These are phyloP conservation scores for Sordaria brevicollis DNA, from an alignment of 495 filamentous ascomycete species.

Conservation along the genomic window DNA sequence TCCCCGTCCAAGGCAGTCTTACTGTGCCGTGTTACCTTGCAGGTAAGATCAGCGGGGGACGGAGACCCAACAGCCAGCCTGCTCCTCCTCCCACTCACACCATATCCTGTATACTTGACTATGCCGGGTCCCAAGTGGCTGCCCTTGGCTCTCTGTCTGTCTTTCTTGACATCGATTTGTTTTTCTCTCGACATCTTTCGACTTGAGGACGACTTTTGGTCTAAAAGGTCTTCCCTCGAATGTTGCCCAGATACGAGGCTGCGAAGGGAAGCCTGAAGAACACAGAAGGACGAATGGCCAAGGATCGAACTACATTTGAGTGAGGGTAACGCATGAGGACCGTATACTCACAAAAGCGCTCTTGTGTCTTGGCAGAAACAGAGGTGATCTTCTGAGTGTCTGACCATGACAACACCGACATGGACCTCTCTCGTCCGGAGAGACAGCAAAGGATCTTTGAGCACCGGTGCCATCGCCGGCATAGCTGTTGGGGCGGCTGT, in stretches of 20 bases:
- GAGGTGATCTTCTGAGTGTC: background rate
- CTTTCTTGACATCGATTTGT: background rate
- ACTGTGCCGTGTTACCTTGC: background rate
- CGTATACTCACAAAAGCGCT: background rate
- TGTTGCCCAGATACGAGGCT: background rate
- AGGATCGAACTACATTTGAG: background rate
- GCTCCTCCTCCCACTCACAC: background rate
- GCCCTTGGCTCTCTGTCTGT: background rate
- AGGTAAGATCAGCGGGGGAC: background rate
- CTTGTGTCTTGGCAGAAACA: background rate
- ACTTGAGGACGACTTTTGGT: background rate
- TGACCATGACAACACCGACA: background rate
- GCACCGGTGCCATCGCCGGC: slow-evolving; percentile 35
- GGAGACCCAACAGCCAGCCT: background rate
- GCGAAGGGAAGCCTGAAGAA: background rate
- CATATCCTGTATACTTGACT: background rate
- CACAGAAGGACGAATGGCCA: background rate
- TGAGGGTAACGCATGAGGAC: background rate
- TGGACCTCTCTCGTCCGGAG: background rate
- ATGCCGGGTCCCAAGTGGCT: background rate
- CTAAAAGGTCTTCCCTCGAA: background rate
- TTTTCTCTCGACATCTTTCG: background rate
- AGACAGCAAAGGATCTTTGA: slow-evolving; percentile 8
- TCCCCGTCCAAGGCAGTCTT: background rate
- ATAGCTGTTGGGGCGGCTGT: slow-evolving; percentile 29